phyloP scores from a whole-genome alignment of 2,329 filamentous ascomycete genomes.

The Chaetomiaceae sp. region DNA sequence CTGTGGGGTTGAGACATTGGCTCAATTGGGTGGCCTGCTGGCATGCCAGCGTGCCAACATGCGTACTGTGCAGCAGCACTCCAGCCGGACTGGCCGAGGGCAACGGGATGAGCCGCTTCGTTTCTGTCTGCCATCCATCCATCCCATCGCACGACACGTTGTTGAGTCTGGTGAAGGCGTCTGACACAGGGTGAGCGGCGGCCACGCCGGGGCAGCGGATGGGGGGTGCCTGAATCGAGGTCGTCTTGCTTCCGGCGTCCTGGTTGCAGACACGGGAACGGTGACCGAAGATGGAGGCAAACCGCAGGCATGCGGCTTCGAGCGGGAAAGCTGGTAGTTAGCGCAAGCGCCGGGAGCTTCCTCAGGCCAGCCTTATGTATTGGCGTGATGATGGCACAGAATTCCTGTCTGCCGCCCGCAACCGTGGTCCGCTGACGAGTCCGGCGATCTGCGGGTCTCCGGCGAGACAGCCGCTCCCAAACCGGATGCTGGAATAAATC shows the following conservation, averaged over 20 bases:
- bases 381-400: neutral
- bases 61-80: too few species aligned
- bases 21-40: too few species aligned
- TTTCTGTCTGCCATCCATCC: too few species aligned
- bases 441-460: neutral
- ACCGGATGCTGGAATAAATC: conserved; percentile 7
- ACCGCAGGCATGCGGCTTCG: conserved; percentile 3
- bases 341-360: neutral
- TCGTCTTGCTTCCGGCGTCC: neutral
- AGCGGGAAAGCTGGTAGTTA: neutral
- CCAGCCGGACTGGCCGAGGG: too few species aligned
- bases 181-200: too few species aligned
- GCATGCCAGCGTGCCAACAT: too few species aligned
- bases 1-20: too few species aligned
- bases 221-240: too few species aligned
- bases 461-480: neutral
- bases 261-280: neutral
- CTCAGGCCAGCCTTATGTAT: neutral
- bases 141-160: too few species aligned
- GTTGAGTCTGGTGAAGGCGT: too few species aligned
- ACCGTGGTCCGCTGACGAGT: conserved; percentile 4
- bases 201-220: too few species aligned
- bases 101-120: too few species aligned
- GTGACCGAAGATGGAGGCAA: neutral
- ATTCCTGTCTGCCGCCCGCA: conserved; percentile 4